Evolutionary conservation across 306 rosid genomes (phyloP).

Genomic region (Fragaria ananassa): DNA sequence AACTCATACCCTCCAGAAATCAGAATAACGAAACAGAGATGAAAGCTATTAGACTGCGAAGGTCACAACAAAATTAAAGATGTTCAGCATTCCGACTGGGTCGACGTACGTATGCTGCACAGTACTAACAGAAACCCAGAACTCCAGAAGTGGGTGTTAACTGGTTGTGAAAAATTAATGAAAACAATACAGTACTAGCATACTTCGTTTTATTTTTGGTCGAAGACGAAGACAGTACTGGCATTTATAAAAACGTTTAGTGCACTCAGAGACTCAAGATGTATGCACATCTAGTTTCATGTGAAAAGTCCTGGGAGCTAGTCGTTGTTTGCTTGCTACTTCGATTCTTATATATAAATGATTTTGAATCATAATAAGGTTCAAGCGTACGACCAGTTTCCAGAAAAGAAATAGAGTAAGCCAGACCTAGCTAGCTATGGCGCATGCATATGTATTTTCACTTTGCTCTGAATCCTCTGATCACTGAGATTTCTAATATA

Average conservation of each 20-base stretch:
- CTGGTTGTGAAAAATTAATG: neutral
- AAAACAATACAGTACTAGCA: neutral
- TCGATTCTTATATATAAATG: neutral
- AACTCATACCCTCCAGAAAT: neutral
- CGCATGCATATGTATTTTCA: no score
- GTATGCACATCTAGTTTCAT: neutral
- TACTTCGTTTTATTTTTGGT: neutral
- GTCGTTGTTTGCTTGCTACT: neutral
- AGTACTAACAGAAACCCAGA: neutral
- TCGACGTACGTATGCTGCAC: neutral
- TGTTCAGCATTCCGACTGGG: neutral
- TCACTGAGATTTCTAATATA: neutral
- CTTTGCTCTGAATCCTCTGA: no score
- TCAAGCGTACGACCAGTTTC: neutral
- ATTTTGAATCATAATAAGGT: neutral
- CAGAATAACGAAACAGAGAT: neutral
- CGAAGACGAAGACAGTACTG: neutral
- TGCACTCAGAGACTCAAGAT: neutral
- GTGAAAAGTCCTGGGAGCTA: neutral
- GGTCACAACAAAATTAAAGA: neutral
- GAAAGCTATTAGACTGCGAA: neutral
- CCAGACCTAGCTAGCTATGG: no score
- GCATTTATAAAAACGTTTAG: neutral
- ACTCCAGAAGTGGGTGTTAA: neutral
- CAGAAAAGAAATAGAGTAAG: no score